A percentile compares a stretch with the other conserved stretches of the same genome.
Conservation (phyloP, 495 filamentous ascomycete genomes). For the Penicillium coprophilum region DNA sequence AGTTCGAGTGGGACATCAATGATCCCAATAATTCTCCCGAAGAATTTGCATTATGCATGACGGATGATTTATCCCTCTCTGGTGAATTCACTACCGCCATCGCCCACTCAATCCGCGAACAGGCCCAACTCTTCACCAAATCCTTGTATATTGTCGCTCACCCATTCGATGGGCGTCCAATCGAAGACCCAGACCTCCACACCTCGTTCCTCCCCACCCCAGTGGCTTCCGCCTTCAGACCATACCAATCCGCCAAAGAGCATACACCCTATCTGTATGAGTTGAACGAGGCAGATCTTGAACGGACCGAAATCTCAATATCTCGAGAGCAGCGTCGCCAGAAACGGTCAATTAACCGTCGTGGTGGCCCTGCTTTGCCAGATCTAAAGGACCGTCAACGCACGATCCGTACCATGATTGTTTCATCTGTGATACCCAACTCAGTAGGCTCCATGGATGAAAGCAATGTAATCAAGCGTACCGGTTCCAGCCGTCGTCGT, state of each 20-base stretch:
- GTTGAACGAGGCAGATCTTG: constrained; percentile 84
- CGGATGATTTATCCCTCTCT: constrained; percentile 83
- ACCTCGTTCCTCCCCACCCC: constrained; percentile 85
- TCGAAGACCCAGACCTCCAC: constrained; percentile 87
- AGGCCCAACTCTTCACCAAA: constrained; percentile 88
- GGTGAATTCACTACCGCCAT: constrained; percentile 98
- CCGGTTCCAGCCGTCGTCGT: constrained; percentile 53
- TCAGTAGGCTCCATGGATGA: constrained; percentile 78
- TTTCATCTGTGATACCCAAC: constrained; percentile 87
- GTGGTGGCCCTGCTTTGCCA: constrained; percentile 90
- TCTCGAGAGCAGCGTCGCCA: constrained; percentile 90
- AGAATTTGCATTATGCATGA: constrained; percentile 87
- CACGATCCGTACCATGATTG: constrained; percentile 85
- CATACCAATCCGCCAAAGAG: constrained; percentile 87
- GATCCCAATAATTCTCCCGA: constrained; percentile 90
- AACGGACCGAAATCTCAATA: constrained; percentile 86
- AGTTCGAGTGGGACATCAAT: constrained; percentile 99
- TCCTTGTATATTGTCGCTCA: constrained; percentile 91
- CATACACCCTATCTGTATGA: constrained; percentile 92
- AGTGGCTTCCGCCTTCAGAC: constrained; percentile 76
- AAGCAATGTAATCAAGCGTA: constrained; percentile 79
- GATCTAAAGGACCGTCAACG: constrained; percentile 93
- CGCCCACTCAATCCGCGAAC: constrained; percentile 94
- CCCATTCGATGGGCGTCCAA: constrained; percentile 88
- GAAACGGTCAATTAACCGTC: constrained; percentile 90